Evolutionary conservation across 129 eudicot genomes (phyloP).

Genomic region (Erigeron canadensis): DNA sequence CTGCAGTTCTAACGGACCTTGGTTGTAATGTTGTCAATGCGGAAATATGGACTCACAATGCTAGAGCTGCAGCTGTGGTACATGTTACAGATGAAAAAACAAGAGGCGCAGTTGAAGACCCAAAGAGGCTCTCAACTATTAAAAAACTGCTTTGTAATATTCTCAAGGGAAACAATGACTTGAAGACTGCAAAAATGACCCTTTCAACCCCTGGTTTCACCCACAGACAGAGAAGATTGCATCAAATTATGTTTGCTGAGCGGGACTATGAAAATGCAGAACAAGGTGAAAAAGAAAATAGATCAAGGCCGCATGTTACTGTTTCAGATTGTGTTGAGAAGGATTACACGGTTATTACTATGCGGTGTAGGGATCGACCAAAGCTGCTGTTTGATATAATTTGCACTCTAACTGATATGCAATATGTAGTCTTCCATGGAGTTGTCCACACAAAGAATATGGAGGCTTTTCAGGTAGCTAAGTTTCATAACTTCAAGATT

Average conservation of each 20-base stretch:
- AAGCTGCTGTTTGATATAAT: conserved; percentile 81
- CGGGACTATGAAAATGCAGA: conserved; percentile 63
- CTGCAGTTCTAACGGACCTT: conserved; percentile 78
- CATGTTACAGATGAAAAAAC: conserved; percentile 66
- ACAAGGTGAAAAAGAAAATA: conserved; percentile 31
- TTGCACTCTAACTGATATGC: conserved; percentile 92
- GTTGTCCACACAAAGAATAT: conserved; percentile 69
- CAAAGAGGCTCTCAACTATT: conserved; percentile 59
- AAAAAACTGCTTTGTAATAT: conserved; percentile 68
- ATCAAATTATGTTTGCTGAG: conserved; percentile 94
- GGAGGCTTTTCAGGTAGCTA: conserved; percentile 87
- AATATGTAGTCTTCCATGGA: conserved; percentile 95
- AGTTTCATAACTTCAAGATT: conserved; percentile 1
- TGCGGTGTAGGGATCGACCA: conserved; percentile 84
- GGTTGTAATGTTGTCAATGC: conserved; percentile 91
- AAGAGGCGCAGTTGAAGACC: conserved; percentile 73
- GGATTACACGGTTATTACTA: conserved; percentile 80
- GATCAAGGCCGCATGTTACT: conserved; percentile 48
- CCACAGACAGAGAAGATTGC: conserved; percentile 86
- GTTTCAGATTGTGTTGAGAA: conserved; percentile 70
- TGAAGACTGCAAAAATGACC: conserved; percentile 69
- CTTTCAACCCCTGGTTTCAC: conserved; percentile 71
- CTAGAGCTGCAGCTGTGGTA: conserved; percentile 94
- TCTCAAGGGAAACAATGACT: conserved; percentile 68
- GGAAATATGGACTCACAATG: conserved; percentile 95